A percentile compares a stretch with the other conserved stretches of the same genome.
These are phyloP conservation scores for Coprinopsis cinerea DNA, from an alignment of 768 basidiomycete genomes.

Conservation along the genomic window DNA sequence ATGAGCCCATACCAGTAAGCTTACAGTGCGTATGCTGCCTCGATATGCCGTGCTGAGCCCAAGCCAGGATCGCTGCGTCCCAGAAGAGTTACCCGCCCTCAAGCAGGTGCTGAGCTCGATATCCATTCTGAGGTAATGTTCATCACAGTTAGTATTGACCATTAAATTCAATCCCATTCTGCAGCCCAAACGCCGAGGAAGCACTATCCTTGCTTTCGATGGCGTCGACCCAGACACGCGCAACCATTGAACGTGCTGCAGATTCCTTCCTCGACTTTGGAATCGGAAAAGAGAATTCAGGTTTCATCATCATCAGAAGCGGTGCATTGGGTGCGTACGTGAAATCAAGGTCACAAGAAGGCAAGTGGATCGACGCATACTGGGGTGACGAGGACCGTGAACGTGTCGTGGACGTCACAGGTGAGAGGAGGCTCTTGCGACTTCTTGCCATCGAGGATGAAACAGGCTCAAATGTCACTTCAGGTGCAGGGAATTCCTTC, in stretches of 20 bases:
- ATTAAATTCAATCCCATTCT: neutral
- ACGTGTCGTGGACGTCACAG: constrained; percentile 78
- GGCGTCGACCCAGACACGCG: constrained; percentile 39
- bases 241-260: constrained; percentile 63
- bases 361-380: constrained; percentile 69
- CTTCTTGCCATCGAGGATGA: no score
- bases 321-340: constrained; percentile 70
- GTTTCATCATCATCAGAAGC: constrained; percentile 69
- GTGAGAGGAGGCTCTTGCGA: no score
- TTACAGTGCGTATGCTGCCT: neutral
- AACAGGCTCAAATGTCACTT: no score
- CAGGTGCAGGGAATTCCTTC: constrained; percentile 90
- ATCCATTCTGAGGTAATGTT: constrained; percentile 58
- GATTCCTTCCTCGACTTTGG: constrained; percentile 54
- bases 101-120: constrained; percentile 51
- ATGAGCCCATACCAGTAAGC: constrained; percentile 79
- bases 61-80: constrained; percentile 67
- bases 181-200: constrained; percentile 84
- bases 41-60: neutral
- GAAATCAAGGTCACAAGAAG: constrained; percentile 29
- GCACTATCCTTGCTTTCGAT: constrained; percentile 62
- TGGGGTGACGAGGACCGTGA: constrained; percentile 46
- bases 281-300: constrained; percentile 42
- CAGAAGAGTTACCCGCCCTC: constrained; percentile 71
- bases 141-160: neutral